Evolutionary conservation across 2,329 filamentous ascomycete genomes (phyloP), one percentile per base, ranked within the genome.

Genomic region (Pyricularia grisea): DNA sequence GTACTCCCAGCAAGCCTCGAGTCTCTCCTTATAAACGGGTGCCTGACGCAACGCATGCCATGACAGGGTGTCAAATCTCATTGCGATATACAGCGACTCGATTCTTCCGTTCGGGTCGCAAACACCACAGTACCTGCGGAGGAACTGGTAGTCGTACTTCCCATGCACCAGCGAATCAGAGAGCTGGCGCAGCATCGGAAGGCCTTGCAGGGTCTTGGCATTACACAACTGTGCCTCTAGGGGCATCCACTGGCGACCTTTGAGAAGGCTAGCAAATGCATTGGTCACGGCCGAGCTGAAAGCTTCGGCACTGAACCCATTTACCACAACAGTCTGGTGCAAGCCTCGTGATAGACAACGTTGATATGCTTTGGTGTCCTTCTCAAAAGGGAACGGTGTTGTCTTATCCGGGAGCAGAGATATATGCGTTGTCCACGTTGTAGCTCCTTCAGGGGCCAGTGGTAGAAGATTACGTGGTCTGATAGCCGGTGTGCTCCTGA

Each of bases 281-380:
- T 78, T 78, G 30, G 79, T 78, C 14, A 88, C 81, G 28, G 85
- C 84, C 23, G 72, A 74, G 12, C 74, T 77, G 73, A 88, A 86
- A 0, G 85, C 83, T 33, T 79, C 76, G 63, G 82, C 81, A 69
- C 83, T 81, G 3, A 79, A 79, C 23, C 84, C 85, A 63, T 80
- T 79, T 14, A 88, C 80, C 10, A 82, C 84, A 23, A 88, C 79
- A 77, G 87, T 84, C 70, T 83, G 84, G 72, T 88, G 86, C 64
- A 88, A 80, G 3, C 86, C 86, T 20, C 86, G 83, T 17, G 86
- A 88, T 4, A 88, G 79, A 64, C 85, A 88, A 63, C 86, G 81
- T 73, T 87, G 87, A 76, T 88, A 88, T 4, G 86, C 85, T 60
- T 81, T 84, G 17, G 86, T 88, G 72, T 88, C 85, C 73, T 86